Conservation (phyloP, 1,284 basidiomycete species). For the Marasmius oreades region DNA sequence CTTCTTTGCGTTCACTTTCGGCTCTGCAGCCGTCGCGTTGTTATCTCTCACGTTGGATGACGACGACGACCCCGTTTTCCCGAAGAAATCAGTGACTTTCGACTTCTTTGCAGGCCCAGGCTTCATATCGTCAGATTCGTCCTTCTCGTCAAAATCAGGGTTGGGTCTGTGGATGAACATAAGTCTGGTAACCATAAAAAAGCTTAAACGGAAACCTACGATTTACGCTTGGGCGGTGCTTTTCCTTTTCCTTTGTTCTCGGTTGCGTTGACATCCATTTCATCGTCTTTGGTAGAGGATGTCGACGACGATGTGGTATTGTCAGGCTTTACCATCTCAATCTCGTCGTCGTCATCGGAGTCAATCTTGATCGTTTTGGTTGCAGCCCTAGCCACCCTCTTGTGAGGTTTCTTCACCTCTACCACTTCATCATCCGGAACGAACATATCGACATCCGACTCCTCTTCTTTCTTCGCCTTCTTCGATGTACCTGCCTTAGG, state of each 20-base stretch:
- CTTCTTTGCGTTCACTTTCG: constrained; percentile 3
- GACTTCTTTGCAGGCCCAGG: constrained; percentile 41
- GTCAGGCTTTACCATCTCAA: neutral
- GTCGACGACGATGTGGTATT: neutral
- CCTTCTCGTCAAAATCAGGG: constrained; percentile 41
- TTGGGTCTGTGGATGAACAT: constrained; percentile 23
- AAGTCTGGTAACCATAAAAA: neutral
- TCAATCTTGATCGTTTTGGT: constrained; percentile 20
- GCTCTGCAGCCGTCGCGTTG: constrained; percentile 7
- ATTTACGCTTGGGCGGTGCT: constrained; percentile 44
- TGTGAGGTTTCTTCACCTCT: constrained; percentile 19
- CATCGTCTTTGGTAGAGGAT: constrained; percentile 1
- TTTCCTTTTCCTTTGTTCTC: constrained; percentile 30
- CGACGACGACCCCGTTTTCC: constrained; percentile 41
- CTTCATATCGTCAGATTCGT: constrained; percentile 16
- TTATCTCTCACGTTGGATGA: constrained; percentile 6
- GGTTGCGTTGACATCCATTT: constrained; percentile 6
- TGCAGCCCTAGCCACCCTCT: constrained; percentile 19
- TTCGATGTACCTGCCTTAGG: constrained; percentile 22
- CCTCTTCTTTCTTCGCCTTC: constrained; percentile 21
- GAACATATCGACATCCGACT: constrained; percentile 19
- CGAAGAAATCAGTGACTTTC: constrained; percentile 61
- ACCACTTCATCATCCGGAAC: constrained; percentile 14
- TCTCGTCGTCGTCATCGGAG: constrained; percentile 26
- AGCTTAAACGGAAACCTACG: constrained; percentile 30